Conservation (phyloP, 805 yeast species). For the Pichia kluyveri region DNA sequence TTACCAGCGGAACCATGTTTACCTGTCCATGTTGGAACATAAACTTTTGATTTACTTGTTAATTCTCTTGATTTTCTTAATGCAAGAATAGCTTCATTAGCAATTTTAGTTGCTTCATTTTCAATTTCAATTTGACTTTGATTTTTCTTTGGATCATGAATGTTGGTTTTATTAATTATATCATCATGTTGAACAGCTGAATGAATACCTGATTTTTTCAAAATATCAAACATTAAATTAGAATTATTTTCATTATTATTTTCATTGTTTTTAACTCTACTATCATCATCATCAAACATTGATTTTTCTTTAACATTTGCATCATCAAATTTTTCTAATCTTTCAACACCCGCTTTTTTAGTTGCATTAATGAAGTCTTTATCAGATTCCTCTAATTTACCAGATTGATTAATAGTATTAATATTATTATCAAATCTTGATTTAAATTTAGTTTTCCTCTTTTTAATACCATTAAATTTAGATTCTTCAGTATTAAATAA, state of each 20-base stretch:
- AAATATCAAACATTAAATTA: conserved; percentile 64
- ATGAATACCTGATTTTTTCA: conserved; percentile 57
- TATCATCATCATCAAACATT: conserved; percentile 13
- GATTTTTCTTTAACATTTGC: conserved; percentile 7
- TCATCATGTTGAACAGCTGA: conserved; percentile 74
- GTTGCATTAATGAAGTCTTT: conserved; percentile 67
- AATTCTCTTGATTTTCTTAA: conserved; percentile 50
- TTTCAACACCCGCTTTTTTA: conserved; percentile 61
- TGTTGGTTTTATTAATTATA: conserved; percentile 38
- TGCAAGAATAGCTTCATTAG: conserved; percentile 54
- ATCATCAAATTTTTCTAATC: conserved; percentile 49
- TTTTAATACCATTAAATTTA: conserved; percentile 26
- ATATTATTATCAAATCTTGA: conserved; percentile 1
- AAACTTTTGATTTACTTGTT: conserved; percentile 43
- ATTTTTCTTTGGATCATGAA: conserved; percentile 23
- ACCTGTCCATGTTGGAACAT: conserved; percentile 96
- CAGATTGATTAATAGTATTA: conserved; percentile 12
- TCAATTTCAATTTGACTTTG: conserved; percentile 50
- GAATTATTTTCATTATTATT: conserved; percentile 37
- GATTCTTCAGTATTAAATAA: conserved; percentile 44
- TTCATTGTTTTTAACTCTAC: not conserved
- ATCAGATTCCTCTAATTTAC: conserved; percentile 34
- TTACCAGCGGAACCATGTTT: conserved; percentile 79
- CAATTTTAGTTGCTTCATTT: conserved; percentile 52
- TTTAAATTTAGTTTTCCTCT: conserved; percentile 26